Base-by-base conservation (phyloP, 78 protist genomes). In the Paulinella micropora region DNA sequence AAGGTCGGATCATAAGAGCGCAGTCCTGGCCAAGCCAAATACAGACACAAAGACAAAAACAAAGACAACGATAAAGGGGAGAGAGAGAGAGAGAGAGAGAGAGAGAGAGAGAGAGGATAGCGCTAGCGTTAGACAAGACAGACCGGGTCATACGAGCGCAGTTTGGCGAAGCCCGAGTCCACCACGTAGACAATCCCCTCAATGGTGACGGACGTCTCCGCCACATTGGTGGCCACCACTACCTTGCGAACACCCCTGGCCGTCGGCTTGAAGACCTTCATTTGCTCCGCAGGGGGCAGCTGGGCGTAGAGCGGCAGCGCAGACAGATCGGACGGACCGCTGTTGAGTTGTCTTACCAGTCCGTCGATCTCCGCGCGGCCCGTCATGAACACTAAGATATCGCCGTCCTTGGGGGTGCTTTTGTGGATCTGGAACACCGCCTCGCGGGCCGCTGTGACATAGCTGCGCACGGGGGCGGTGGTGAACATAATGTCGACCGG, bases 131-230 rank as follows among this genome's bases (percentile, higher is more conserved):
- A n/a, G n/a, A n/a, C n/a, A n/a, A n/a, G n/a, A n/a, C n/a, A n/a
- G n/a, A n/a, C n/a, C n/a, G n/a, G n/a, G n/a, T n/a, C n/a, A n/a
- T n/a, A n/a, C n/a, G n/a, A n/a, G n/a, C n/a, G n/a, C n/a, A n/a
- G n/a, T n/a, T n/a, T n/a, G n/a, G n/a, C n/a, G 34, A 91, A 91
- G 3, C 98, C 97, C 28, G 91, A 37, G 83, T 97, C 99, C 29
- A 97, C 92, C 0, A 97, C 99, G 86, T 91, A 95, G 3, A 91
- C 96, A 1, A 96, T 91, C 40, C 95, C 97, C 15, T 97, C 94
- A n/a, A 96, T 95, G n/a, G 99, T 97, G 23, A 97, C 88, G 23
- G 95, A 91, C 0, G 99, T 95, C 90, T 97, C 99, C 37, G 98
- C 97, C 35, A 97, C 95, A 87, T 97, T 97, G 0, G 99, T 97